phyloP scores from a whole-genome alignment of 2,329 filamentous ascomycete genomes.

The Aspergillus ochraceus region DNA sequence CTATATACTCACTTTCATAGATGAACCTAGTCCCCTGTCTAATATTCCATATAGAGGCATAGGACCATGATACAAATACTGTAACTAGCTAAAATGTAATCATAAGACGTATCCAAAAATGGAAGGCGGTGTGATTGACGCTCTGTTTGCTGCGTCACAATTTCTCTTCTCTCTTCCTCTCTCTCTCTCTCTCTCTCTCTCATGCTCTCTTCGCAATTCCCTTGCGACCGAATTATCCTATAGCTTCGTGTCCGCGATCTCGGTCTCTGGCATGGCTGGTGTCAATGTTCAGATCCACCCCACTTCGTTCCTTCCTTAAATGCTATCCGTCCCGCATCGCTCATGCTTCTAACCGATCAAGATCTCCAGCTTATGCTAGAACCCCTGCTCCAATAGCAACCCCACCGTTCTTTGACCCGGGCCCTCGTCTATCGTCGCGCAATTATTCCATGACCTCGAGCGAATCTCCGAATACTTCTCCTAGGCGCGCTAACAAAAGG shows the following conservation, averaged over 20 bases:
- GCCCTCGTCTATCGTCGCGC: not conserved
- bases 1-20: too few species aligned
- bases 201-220: not conserved
- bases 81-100: not conserved
- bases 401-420: not conserved
- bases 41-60: not conserved
- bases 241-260: not conserved
- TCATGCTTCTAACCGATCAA: slow-evolving; percentile 11
- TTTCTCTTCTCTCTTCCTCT: too few species aligned
- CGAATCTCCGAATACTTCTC: slow-evolving; percentile 14
- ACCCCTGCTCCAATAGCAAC: slow-evolving; percentile 9
- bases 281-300: slow-evolving; percentile 23
- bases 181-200: not conserved
- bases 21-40: too few species aligned
- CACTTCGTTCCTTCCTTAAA: slow-evolving; percentile 17
- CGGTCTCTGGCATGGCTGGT: slow-evolving; percentile 12
- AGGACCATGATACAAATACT: not conserved
- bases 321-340: slow-evolving; percentile 11
- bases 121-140: slow-evolving; percentile 1
- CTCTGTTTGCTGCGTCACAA: not conserved
- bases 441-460: slow-evolving; percentile 29
- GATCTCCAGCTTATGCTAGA: slow-evolving; percentile 11
- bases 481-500: slow-evolving; percentile 32
- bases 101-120: not conserved
- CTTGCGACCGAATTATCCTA: not conserved